These are phyloP conservation scores for Heracleum sosnowskyi DNA, from an alignment of 129 eudicot species.

Conservation along the genomic window DNA sequence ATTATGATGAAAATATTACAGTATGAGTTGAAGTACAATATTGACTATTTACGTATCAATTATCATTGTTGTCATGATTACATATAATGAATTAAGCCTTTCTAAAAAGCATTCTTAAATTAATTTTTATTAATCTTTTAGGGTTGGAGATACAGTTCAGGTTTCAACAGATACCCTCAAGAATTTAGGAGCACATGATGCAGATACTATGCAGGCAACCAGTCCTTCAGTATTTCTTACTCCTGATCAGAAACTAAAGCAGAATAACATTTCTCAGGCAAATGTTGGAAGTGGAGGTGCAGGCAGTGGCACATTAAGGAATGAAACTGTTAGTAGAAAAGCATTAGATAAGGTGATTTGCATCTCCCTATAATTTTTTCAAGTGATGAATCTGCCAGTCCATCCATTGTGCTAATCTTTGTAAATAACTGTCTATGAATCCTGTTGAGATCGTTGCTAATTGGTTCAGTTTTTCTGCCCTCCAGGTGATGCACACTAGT, in stretches of 20 bases:
- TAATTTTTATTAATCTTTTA: conserved; percentile 21
- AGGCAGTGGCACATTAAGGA: conserved; percentile 38
- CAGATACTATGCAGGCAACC: conserved; percentile 22
- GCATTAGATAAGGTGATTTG: conserved; percentile 85
- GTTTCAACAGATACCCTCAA: conserved; percentile 25
- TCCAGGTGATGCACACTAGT: too few relatives aligned
- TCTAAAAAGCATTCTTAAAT: background rate
- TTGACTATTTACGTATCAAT: background rate
- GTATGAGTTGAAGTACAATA: background rate
- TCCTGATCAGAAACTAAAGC: conserved; percentile 26
- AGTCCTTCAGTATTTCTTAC: background rate
- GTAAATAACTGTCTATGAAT: background rate
- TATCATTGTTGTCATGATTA: background rate
- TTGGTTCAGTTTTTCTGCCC: background rate
- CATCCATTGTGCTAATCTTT: background rate
- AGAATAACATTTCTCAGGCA: conserved; percentile 19
- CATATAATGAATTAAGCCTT: background rate
- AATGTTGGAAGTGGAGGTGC: conserved; percentile 33
- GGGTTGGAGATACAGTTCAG: conserved; percentile 36
- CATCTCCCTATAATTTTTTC: conserved; percentile 1
- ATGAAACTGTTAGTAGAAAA: conserved; percentile 75
- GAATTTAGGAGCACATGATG: conserved; percentile 23
- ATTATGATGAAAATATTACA: background rate
- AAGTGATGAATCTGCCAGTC: background rate
- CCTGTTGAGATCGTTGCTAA: background rate